A percentile compares a stretch with the other conserved stretches of the same genome.
Evolutionary conservation across 108 stramenopile genomes (phyloP).

Genomic region (Epipyxis sp.): DNA sequence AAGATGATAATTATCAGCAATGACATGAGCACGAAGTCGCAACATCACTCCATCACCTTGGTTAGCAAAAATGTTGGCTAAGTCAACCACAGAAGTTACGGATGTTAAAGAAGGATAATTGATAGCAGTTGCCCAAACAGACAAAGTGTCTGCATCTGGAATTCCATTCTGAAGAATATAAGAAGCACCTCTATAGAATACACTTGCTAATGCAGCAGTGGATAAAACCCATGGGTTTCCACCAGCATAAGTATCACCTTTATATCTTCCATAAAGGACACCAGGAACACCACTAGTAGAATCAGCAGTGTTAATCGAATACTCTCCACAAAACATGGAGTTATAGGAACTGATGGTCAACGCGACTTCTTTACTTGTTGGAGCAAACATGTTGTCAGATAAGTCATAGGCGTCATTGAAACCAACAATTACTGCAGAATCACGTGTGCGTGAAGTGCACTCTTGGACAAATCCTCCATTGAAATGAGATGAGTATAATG

Average conservation of each 20-base stretch:
- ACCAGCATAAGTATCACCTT: conserved; percentile 25
- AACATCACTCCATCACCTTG: conserved; percentile 22
- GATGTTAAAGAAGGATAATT: not conserved
- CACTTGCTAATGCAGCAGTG: conserved; percentile 10
- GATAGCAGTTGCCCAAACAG: conserved; percentile 11
- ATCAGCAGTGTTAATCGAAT: conserved; percentile 17
- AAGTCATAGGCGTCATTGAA: conserved; percentile 29
- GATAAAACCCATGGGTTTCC: conserved; percentile 29
- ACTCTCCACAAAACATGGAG: conserved; percentile 26
- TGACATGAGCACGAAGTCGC: conserved; percentile 24
- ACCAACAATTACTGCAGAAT: conserved; percentile 31
- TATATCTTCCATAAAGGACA: conserved; percentile 30
- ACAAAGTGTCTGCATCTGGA: not conserved
- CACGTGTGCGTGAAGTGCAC: not conserved
- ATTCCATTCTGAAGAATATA: not conserved
- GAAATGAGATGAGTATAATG: conserved; percentile 7
- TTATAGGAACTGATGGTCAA: conserved; percentile 17
- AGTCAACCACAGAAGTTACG: not conserved
- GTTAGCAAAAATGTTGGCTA: not conserved
- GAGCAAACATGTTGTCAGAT: not conserved
- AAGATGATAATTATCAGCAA: not conserved
- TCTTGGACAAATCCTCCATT: conserved; percentile 27
- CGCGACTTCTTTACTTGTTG: conserved; percentile 6
- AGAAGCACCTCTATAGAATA: conserved; percentile 15
- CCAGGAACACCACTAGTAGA: conserved; percentile 23